These are phyloP conservation scores for Hanseniaspora pseudoguilliermondii DNA, from an alignment of 805 yeast genomes.

Conservation along the genomic window DNA sequence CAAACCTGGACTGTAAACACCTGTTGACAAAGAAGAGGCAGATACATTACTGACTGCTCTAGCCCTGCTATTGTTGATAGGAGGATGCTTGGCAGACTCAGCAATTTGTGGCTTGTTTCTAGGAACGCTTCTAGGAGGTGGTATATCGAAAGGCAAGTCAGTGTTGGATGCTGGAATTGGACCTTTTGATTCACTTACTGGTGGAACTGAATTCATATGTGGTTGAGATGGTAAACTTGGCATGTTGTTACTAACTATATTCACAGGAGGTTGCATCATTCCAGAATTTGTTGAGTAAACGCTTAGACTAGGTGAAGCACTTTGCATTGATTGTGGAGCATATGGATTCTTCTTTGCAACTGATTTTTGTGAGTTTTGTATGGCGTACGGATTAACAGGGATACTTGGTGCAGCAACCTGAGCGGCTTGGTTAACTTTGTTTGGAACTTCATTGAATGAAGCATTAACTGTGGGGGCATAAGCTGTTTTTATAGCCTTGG, in stretches of 20 bases:
- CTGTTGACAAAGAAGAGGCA: conserved; percentile 4
- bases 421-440: conserved; percentile 12
- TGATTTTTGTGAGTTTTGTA: conserved; percentile 6
- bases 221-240: conserved; percentile 1
- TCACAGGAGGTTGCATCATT: not conserved
- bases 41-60: conserved; percentile 22
- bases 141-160: conserved; percentile 8
- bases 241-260: not conserved
- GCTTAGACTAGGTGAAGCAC: not conserved
- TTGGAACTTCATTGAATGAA: conserved; percentile 8
- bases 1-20: not conserved
- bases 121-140: conserved; percentile 3
- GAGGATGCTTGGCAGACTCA: not conserved
- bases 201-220: not conserved
- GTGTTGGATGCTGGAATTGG: conserved; percentile 8
- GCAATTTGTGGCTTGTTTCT: not conserved
- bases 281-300: not conserved
- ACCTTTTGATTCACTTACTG: not conserved
- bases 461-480: conserved; percentile 15
- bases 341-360: not conserved
- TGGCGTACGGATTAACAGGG: conserved; percentile 16
- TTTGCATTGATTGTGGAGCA: conserved; percentile 1
- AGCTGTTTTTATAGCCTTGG: conserved; percentile 28
- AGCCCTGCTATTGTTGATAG: conserved; percentile 13
- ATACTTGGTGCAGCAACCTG: conserved; percentile 16